Evolutionary conservation across 768 basidiomycete species (phyloP).

Genomic region (Lentinula edodes): DNA sequence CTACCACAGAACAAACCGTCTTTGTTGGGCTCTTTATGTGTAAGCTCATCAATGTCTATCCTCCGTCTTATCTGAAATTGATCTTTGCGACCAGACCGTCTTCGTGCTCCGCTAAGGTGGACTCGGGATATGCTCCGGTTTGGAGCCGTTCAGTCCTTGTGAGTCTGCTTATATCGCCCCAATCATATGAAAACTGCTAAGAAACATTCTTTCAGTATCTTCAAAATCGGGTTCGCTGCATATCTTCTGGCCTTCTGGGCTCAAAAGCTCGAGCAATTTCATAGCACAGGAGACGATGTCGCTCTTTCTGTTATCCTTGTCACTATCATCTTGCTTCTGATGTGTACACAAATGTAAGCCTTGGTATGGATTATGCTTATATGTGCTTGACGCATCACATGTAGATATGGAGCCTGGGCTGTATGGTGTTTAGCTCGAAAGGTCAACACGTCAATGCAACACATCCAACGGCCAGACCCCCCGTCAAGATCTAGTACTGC

Average conservation of each 20-base stretch:
- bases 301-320: constrained; percentile 1
- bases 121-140: not conserved
- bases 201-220: not conserved
- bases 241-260: not conserved
- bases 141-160: not conserved
- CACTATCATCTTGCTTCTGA: not conserved
- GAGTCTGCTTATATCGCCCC: not conserved
- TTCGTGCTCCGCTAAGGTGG: not conserved
- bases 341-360: not conserved
- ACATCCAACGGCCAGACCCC: not conserved
- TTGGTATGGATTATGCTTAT: not conserved
- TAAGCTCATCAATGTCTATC: not conserved
- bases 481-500: not conserved
- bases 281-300: not conserved
- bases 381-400: not conserved
- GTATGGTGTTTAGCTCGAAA: not conserved
- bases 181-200: not conserved
- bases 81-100: not conserved
- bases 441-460: not conserved
- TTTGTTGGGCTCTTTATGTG: not conserved
- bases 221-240: not conserved
- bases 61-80: not conserved
- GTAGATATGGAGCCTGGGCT: not conserved
- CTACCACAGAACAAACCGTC: constrained; percentile 1
- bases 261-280: not conserved